These are phyloP conservation scores for Breviolum minutum DNA, from an alignment of 73 alveolate species.

Conservation along the genomic window DNA sequence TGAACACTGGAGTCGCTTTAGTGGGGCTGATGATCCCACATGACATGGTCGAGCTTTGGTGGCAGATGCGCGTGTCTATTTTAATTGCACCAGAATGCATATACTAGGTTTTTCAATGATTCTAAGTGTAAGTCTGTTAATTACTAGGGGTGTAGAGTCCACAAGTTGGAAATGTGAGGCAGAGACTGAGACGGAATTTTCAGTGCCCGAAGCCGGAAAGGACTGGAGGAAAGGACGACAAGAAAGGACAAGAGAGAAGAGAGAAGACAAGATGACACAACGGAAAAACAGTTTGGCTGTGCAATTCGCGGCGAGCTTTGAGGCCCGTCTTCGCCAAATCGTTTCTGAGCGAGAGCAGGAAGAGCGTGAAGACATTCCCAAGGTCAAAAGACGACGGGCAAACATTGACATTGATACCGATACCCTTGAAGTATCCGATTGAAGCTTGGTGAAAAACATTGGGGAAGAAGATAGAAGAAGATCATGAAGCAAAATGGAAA, in stretches of 20 bases:
- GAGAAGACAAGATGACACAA: too few species aligned
- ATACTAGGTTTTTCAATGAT: neutral
- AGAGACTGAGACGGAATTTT: neutral
- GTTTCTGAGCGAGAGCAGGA: neutral
- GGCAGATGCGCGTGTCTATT: neutral
- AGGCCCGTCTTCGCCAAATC: neutral
- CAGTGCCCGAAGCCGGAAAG: neutral
- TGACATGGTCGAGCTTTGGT: constrained; percentile 6
- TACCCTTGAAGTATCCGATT: neutral
- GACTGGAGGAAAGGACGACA: neutral
- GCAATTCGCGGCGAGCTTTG: neutral
- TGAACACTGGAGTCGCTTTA: constrained; percentile 45
- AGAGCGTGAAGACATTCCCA: neutral
- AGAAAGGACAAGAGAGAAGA: neutral
- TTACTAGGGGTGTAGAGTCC: neutral
- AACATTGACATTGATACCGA: neutral
- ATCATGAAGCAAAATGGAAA: neutral
- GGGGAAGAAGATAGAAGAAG: neutral
- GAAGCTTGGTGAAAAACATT: neutral
- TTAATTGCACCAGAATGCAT: neutral
- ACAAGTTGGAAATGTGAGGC: neutral
- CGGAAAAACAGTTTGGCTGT: too few species aligned
- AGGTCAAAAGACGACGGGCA: neutral
- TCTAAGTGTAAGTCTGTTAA: too few species aligned
- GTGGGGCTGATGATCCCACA: constrained; percentile 83